Evolutionary conservation across 768 basidiomycete species (phyloP).

Genomic region (Dacryopinax primogenitus): DNA sequence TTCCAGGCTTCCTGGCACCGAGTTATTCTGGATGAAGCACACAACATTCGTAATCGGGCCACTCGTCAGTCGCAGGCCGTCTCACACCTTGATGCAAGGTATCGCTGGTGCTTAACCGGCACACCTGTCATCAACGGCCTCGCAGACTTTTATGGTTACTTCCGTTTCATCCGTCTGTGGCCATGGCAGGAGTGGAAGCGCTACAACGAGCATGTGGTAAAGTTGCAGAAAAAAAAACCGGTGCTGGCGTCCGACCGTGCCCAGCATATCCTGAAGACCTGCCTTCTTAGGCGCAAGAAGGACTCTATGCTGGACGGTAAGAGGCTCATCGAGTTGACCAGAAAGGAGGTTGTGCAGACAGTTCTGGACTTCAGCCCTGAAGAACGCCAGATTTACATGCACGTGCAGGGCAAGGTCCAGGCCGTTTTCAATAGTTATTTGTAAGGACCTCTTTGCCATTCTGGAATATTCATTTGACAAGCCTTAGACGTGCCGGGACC

Average conservation of each 20-base stretch:
- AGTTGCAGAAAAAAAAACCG: slow-evolving; percentile 40
- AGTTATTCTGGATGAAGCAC: slow-evolving; percentile 24
- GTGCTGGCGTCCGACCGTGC: slow-evolving; percentile 42
- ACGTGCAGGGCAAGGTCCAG: slow-evolving; percentile 33
- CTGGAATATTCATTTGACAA: not conserved
- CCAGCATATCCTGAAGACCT: slow-evolving; percentile 43
- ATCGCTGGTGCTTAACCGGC: slow-evolving; percentile 56
- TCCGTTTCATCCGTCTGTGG: slow-evolving; percentile 33
- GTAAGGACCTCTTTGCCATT: slow-evolving; percentile 12
- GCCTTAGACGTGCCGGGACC: slow-evolving; percentile 35
- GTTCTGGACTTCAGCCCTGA: slow-evolving; percentile 47
- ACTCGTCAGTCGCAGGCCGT: slow-evolving; percentile 35
- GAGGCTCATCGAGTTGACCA: slow-evolving; percentile 50
- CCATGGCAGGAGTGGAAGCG: slow-evolving; percentile 34
- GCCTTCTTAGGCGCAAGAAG: slow-evolving; percentile 51
- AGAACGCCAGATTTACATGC: slow-evolving; percentile 51
- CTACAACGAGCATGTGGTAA: slow-evolving; percentile 27
- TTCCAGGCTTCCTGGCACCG: slow-evolving; percentile 26
- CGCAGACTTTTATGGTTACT: slow-evolving; percentile 37
- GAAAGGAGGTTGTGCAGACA: slow-evolving; percentile 39
- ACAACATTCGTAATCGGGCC: slow-evolving; percentile 25
- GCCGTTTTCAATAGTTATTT: slow-evolving; percentile 53
- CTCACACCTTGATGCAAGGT: slow-evolving; percentile 37
- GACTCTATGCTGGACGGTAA: slow-evolving; percentile 52
- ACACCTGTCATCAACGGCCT: slow-evolving; percentile 55